phyloP scores from a whole-genome alignment of 2,329 filamentous ascomycete genomes.

The Phyllosticta citribraziliensis region DNA sequence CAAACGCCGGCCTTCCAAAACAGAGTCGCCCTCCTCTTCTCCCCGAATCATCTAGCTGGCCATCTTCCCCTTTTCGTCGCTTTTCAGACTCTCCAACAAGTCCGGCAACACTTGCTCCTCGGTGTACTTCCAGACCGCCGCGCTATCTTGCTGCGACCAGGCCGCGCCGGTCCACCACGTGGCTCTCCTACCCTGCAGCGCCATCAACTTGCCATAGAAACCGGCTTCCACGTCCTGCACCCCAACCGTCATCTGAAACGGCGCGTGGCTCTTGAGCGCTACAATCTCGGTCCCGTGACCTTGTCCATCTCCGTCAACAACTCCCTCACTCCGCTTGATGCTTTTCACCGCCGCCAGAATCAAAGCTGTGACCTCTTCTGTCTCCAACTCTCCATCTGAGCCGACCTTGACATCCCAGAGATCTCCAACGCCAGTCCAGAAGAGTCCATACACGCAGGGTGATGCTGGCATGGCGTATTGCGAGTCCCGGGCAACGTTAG shows the following conservation, averaged over 20 bases:
- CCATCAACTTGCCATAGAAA: conserved; percentile 18
- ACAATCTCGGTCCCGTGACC: conserved; percentile 6
- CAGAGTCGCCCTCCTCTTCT: neutral
- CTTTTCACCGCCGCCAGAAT: neutral
- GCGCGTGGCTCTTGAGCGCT: conserved; percentile 17
- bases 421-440: conserved; percentile 12
- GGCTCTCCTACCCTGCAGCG: conserved; percentile 17
- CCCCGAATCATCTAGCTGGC: neutral
- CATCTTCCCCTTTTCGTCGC: neutral
- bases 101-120: conserved; percentile 7
- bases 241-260: conserved; percentile 17
- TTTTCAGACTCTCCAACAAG: neutral
- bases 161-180: conserved; percentile 22
- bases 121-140: conserved; percentile 23
- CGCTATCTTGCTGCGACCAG: conserved; percentile 23
- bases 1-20: too few relatives aligned
- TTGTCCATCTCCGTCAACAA: neutral
- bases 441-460: conserved; percentile 21
- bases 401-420: conserved; percentile 16
- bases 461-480: conserved; percentile 23
- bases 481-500: conserved; percentile 19
- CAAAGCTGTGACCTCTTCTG: neutral
- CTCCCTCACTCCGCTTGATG: neutral
- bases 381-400: neutral
- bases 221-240: conserved; percentile 17